A percentile compares a stretch with the other conserved stretches of the same genome.
phyloP scores from a whole-genome alignment of 1,284 basidiomycete species.

The Microbotryum scabiosae region DNA sequence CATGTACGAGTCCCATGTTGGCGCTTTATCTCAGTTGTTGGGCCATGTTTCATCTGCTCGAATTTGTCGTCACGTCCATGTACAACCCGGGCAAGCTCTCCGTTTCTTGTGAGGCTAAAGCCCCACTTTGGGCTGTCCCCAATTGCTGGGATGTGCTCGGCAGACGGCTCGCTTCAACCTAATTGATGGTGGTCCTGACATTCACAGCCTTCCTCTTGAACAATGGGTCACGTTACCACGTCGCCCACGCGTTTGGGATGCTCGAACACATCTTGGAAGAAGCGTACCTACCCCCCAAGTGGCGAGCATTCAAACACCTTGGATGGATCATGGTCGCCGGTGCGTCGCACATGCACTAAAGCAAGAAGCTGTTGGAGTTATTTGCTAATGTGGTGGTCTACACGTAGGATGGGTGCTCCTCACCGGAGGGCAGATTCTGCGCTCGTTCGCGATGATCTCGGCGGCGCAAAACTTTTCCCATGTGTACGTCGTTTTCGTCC shows the following conservation, averaged over 20 bases:
- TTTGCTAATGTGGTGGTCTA: neutral
- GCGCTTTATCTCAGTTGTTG: constrained; percentile 72
- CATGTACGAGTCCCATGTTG: constrained; percentile 55
- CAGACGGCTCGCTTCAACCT: too few species aligned
- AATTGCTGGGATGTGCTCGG: too few species aligned
- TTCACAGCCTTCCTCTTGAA: constrained; percentile 80
- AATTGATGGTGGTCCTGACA: neutral
- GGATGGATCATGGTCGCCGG: constrained; percentile 24
- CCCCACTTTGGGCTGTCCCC: neutral
- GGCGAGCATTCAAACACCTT: constrained; percentile 27
- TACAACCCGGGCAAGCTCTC: constrained; percentile 91
- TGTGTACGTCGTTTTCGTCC: constrained; percentile 36
- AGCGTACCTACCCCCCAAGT: constrained; percentile 23
- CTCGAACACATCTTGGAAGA: constrained; percentile 63
- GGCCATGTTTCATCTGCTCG: constrained; percentile 83
- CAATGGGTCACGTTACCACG: constrained; percentile 76
- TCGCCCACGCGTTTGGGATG: constrained; percentile 71
- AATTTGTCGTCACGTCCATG: constrained; percentile 89
- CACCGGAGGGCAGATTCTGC: constrained; percentile 62
- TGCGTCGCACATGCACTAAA: constrained; percentile 2
- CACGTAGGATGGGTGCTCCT: constrained; percentile 55
- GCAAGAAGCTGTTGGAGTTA: neutral
- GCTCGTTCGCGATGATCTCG: constrained; percentile 91
- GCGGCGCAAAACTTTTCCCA: constrained; percentile 91
- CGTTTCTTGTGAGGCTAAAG: constrained; percentile 67